phyloP scores from a whole-genome alignment of 352 stramenopile genomes.

The Aphanomyces invadans region DNA sequence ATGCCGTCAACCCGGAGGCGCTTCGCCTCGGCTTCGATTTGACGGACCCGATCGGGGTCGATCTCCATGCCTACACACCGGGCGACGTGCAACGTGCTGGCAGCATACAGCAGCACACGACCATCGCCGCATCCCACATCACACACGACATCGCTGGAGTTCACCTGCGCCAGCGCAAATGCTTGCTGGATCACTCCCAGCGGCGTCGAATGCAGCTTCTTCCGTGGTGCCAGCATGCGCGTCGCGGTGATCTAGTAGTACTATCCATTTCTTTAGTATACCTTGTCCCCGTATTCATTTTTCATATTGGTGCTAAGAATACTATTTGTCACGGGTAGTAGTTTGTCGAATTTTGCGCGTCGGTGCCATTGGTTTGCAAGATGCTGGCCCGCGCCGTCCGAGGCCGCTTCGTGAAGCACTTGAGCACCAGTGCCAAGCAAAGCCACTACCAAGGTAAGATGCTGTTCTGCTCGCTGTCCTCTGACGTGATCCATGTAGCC shows the following conservation, averaged over 20 bases:
- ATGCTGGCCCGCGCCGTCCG: background rate
- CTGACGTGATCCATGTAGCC: constrained; percentile 10
- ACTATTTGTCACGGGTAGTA: background rate
- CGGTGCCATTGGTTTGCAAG: background rate
- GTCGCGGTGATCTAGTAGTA: background rate
- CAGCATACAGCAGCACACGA: constrained; percentile 55
- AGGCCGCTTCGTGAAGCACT: background rate
- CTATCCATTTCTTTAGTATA: background rate
- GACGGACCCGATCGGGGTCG: constrained; percentile 44
- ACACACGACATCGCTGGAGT: constrained; percentile 46
- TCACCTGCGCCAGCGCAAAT: constrained; percentile 41
- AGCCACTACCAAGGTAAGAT: background rate
- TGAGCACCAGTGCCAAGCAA: background rate
- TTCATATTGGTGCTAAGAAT: too few species aligned
- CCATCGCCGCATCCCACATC: constrained; percentile 77
- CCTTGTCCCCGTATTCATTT: too few species aligned
- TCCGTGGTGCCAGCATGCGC: constrained; percentile 66
- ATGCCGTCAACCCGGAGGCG: constrained; percentile 35
- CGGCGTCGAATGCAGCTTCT: constrained; percentile 75
- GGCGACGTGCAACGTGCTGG: constrained; percentile 22
- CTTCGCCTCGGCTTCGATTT: constrained; percentile 42
- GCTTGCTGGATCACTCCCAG: constrained; percentile 47
- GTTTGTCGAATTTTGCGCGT: background rate
- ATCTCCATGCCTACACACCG: constrained; percentile 32
- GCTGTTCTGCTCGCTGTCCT: background rate